These are phyloP conservation scores for Casuarina cunninghamiana DNA, from an alignment of 306 rosid genomes.

Conservation along the genomic window DNA sequence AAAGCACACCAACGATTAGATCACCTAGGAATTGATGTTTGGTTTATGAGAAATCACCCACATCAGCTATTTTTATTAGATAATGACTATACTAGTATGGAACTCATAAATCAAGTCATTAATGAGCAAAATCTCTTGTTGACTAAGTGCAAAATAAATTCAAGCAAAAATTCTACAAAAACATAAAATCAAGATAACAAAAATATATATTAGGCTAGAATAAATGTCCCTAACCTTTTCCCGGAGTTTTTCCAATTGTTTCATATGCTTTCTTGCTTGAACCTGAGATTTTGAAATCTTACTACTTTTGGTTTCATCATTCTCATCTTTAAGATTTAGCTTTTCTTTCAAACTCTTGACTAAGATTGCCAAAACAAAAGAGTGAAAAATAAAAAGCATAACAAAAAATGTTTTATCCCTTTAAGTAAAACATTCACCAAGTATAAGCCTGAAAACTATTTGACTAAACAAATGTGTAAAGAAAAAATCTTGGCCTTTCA, in stretches of 20 bases:
- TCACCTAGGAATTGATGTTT: background rate
- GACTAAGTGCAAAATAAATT: background rate
- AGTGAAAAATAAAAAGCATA: background rate
- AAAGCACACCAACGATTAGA: background rate
- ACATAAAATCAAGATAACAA: background rate
- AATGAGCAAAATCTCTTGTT: background rate
- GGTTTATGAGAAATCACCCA: background rate
- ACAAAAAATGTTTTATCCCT: background rate
- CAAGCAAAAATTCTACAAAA: conserved; percentile 1
- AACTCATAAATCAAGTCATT: too few relatives aligned
- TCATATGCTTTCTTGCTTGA: conserved; percentile 65
- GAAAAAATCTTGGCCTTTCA: background rate
- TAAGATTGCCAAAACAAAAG: conserved; percentile 10
- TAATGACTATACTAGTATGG: too few relatives aligned
- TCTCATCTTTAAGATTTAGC: conserved; percentile 25
- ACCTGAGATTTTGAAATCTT: conserved; percentile 33
- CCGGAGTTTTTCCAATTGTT: conserved; percentile 61
- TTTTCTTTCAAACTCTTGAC: conserved; percentile 28
- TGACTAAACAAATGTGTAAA: background rate
- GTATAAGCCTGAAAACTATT: background rate
- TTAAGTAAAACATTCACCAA: background rate
- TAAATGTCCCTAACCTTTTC: conserved; percentile 51
- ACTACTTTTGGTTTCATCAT: conserved; percentile 27
- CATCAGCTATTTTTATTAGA: too few relatives aligned
- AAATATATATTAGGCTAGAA: background rate